Conservation (phyloP, 495 filamentous ascomycete species). For the Penicillium riverlandense region DNA sequence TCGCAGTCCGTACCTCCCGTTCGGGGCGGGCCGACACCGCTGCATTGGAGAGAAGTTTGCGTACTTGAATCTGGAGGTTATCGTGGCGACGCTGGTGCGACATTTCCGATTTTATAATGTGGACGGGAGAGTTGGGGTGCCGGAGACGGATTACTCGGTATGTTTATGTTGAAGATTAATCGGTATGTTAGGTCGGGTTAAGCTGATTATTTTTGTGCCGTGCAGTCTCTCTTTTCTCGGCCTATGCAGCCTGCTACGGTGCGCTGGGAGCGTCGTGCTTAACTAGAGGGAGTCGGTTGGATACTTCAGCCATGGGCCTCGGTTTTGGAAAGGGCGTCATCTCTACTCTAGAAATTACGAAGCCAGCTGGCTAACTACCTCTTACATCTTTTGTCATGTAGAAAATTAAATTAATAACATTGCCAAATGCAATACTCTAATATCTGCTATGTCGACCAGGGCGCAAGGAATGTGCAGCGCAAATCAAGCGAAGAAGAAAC, state of each 20-base stretch:
- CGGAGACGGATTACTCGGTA: slow-evolving; percentile 80
- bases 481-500: too few species aligned
- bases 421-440: too few species aligned
- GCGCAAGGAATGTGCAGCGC: too few species aligned
- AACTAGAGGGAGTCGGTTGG: too few species aligned
- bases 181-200: not conserved
- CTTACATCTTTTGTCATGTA: too few species aligned
- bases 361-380: too few species aligned
- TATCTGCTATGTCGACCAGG: too few species aligned
- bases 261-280: slow-evolving; percentile 53
- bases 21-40: slow-evolving; percentile 86
- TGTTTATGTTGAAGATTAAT: slow-evolving; percentile 26
- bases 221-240: slow-evolving; percentile 38
- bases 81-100: slow-evolving; percentile 72
- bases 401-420: too few species aligned
- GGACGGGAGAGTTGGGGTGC: slow-evolving; percentile 58
- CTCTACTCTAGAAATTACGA: too few species aligned
- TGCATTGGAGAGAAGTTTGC: slow-evolving; percentile 98
- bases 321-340: too few species aligned
- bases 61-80: slow-evolving; percentile 82
- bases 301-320: too few species aligned
- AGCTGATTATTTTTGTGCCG: slow-evolving; percentile 1
- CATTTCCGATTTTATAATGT: slow-evolving; percentile 67
- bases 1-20: slow-evolving; percentile 82
- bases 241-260: slow-evolving; percentile 59